phyloP scores from a whole-genome alignment of 495 filamentous ascomycete species.

The Elasticomyces elasticus region DNA sequence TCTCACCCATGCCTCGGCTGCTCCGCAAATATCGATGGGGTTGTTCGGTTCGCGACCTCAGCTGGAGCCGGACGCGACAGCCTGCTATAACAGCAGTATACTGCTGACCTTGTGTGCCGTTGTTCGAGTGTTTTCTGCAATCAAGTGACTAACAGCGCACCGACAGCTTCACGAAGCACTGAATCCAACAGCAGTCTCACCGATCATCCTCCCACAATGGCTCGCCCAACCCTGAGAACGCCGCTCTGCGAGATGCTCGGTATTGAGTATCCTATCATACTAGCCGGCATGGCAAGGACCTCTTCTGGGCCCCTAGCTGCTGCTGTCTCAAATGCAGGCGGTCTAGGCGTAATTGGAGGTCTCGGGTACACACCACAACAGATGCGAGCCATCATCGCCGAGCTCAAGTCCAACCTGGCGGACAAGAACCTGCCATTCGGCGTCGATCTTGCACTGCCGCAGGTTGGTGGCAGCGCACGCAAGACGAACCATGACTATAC shows the following conservation, averaged over 20 bases:
- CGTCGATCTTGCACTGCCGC: conserved; percentile 77
- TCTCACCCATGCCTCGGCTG: not conserved
- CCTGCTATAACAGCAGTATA: too few species aligned
- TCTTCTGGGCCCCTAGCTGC: conserved; percentile 69
- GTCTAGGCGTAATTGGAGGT: conserved; percentile 75
- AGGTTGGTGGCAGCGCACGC: conserved; percentile 66
- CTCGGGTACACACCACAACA: conserved; percentile 75
- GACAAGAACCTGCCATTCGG: conserved; percentile 65
- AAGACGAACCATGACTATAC: conserved; percentile 93
- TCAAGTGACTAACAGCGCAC: not conserved
- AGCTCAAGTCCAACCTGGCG: conserved; percentile 61
- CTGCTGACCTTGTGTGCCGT: too few species aligned
- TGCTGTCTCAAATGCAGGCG: conserved; percentile 80
- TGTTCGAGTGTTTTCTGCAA: not conserved
- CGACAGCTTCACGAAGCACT: not conserved
- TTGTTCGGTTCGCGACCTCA: not conserved
- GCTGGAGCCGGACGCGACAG: not conserved
- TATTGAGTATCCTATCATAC: conserved; percentile 72
- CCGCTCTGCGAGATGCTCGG: conserved; percentile 63
- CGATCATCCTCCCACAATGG: conserved; percentile 3
- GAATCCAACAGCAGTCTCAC: not conserved
- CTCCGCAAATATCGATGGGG: not conserved
- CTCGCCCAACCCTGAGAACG: conserved; percentile 49
- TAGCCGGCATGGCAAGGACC: conserved; percentile 81
- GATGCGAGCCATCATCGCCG: conserved; percentile 67